Conservation (phyloP, 2,329 filamentous ascomycete genomes). For the Acrocalymma vagum region DNA sequence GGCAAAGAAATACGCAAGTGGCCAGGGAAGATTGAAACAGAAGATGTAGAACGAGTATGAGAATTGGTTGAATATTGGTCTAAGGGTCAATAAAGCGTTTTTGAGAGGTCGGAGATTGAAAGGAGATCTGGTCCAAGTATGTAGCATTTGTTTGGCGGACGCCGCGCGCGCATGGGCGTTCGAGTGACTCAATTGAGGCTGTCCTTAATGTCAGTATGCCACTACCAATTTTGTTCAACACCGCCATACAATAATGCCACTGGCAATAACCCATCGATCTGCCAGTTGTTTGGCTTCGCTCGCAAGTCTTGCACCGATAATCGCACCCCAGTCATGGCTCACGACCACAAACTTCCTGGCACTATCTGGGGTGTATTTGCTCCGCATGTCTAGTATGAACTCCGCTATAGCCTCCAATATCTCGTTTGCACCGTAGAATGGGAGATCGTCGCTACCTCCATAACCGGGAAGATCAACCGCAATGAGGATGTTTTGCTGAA, state of each 20-base stretch:
- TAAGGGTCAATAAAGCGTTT: slow-evolving; percentile 53
- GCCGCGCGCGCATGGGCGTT: slow-evolving; percentile 53
- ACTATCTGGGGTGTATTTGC: slow-evolving; percentile 49
- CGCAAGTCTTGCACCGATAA: slow-evolving; percentile 64
- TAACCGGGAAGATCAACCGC: slow-evolving; percentile 67
- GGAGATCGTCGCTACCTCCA: slow-evolving; percentile 64
- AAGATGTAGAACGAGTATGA: slow-evolving; percentile 64
- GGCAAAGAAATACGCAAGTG: slow-evolving; percentile 54
- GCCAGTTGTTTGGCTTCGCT: slow-evolving; percentile 65
- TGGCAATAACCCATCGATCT: slow-evolving; percentile 64
- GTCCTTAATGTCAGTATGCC: not conserved
- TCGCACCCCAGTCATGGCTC: slow-evolving; percentile 64
- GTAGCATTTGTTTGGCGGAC: slow-evolving; percentile 60
- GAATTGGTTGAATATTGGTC: slow-evolving; percentile 59
- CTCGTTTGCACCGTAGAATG: slow-evolving; percentile 58
- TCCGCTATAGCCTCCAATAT: slow-evolving; percentile 63
- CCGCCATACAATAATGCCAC: slow-evolving; percentile 63
- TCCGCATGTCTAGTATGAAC: slow-evolving; percentile 61
- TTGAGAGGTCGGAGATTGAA: slow-evolving; percentile 55
- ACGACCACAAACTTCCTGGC: slow-evolving; percentile 54
- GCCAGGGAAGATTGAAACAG: slow-evolving; percentile 59
- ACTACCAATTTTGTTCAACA: too few relatives aligned
- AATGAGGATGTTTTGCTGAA: slow-evolving; percentile 56
- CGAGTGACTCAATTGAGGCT: slow-evolving; percentile 53
- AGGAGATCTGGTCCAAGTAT: slow-evolving; percentile 56